These are phyloP conservation scores for Tricholoma hemisulphureum DNA, from an alignment of 768 basidiomycete species.

Conservation along the genomic window DNA sequence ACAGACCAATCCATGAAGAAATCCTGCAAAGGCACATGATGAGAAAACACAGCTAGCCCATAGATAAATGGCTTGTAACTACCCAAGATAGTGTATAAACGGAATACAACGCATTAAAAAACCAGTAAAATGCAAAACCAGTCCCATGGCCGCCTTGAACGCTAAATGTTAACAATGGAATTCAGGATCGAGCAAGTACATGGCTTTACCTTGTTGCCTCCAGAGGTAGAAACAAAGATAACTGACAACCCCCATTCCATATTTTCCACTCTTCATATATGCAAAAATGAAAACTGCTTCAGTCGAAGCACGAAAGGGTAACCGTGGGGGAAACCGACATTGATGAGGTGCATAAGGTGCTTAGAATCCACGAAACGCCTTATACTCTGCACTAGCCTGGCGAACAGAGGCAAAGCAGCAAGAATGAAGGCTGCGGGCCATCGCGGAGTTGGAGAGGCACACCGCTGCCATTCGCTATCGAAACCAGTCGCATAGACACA, in stretches of 20 bases:
- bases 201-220: constrained; percentile 58
- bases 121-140: constrained; percentile 65
- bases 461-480: constrained; percentile 46
- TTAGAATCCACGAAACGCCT: constrained; percentile 83
- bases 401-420: constrained; percentile 63
- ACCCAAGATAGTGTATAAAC: constrained; percentile 82
- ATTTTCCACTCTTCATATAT: constrained; percentile 79
- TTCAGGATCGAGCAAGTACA: neutral
- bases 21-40: neutral
- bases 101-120: constrained; percentile 62
- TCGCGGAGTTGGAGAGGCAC: constrained; percentile 40
- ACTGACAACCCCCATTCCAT: constrained; percentile 61
- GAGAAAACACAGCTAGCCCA: constrained; percentile 45
- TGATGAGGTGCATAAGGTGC: constrained; percentile 79
- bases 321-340: constrained; percentile 47
- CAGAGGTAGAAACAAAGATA: constrained; percentile 75
- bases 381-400: constrained; percentile 82
- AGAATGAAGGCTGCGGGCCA: constrained; percentile 68
- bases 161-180: neutral
- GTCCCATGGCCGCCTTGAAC: constrained; percentile 34
- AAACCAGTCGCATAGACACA: constrained; percentile 69
- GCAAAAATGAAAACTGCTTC: neutral
- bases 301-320: neutral
- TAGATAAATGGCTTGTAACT: constrained; percentile 30
- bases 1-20: constrained; percentile 7